A percentile compares a stretch with the other conserved stretches of the same genome.
Conservation (phyloP, 805 yeast species). For the Monosporozyma solicola region DNA sequence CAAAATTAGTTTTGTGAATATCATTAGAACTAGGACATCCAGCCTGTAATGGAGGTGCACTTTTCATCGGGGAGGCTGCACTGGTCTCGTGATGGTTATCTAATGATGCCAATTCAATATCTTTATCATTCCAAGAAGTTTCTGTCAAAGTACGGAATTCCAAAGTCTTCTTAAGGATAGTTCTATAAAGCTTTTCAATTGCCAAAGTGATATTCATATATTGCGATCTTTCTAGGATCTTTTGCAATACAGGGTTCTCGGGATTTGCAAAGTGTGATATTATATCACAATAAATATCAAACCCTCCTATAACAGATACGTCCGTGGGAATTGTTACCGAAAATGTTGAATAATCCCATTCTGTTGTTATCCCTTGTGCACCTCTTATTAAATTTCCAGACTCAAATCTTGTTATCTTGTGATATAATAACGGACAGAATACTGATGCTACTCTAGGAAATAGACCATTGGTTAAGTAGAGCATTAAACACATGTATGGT, state of each 20-base stretch:
- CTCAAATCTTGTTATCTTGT: slow-evolving; percentile 4
- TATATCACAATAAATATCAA: slow-evolving; percentile 8
- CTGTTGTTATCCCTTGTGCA: neutral
- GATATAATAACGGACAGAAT: slow-evolving; percentile 5
- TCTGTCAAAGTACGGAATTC: slow-evolving; percentile 16
- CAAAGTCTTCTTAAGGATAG: slow-evolving; percentile 13
- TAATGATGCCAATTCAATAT: neutral
- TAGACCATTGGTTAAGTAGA: slow-evolving; percentile 1
- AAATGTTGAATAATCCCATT: slow-evolving; percentile 2
- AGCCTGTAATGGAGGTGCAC: neutral
- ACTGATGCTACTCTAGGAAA: slow-evolving; percentile 6
- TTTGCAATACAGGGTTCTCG: slow-evolving; percentile 3
- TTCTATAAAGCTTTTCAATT: slow-evolving; percentile 11
- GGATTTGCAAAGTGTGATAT: slow-evolving; percentile 7
- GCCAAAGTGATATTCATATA: slow-evolving; percentile 7
- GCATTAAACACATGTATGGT: slow-evolving; percentile 11
- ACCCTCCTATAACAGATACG: neutral
- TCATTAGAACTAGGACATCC: neutral
- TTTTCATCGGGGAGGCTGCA: neutral
- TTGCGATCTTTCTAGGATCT: slow-evolving; percentile 7
- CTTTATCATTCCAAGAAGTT: slow-evolving; percentile 7
- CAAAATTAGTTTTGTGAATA: neutral
- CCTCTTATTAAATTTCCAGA: neutral
- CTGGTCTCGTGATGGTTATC: neutral
- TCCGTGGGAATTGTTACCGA: neutral